Evolutionary conservation across 106 monocot species (phyloP).

Genomic region (Dendrobium officinale): DNA sequence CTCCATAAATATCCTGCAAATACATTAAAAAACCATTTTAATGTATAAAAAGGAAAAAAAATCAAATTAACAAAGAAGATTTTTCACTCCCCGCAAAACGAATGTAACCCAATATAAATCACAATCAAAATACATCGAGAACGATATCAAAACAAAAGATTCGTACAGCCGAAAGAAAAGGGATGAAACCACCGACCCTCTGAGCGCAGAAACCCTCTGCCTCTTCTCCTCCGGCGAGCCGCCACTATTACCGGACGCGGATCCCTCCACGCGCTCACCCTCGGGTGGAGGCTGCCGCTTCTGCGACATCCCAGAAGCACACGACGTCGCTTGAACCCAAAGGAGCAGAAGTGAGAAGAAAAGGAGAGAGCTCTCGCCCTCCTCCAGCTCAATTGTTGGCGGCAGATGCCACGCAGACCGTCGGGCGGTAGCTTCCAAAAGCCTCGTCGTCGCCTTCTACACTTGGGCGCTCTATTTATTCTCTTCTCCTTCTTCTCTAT

Average conservation of each 20-base stretch:
- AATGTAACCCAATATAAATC: not conserved
- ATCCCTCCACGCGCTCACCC: constrained; percentile 9
- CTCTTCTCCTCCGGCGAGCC: constrained; percentile 17
- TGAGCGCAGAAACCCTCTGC: constrained; percentile 16
- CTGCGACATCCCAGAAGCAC: constrained; percentile 24
- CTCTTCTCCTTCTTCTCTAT: not conserved
- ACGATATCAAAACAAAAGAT: not conserved
- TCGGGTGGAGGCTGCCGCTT: constrained; percentile 22
- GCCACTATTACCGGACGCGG: not conserved
- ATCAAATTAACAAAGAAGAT: not conserved
- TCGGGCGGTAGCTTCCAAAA: not conserved
- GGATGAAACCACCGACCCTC: constrained; percentile 1
- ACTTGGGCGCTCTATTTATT: not conserved
- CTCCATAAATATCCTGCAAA: constrained; percentile 21
- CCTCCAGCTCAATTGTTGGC: not conserved
- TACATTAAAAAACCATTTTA: not conserved
- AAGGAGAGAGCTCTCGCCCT: not conserved
- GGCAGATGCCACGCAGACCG: not conserved
- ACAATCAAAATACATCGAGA: not conserved
- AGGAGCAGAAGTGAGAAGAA: not conserved
- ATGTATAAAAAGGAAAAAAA: not conserved
- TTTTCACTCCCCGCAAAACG: not conserved
- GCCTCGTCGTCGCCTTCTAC: not conserved
- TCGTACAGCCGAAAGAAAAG: not conserved
- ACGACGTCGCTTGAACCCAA: not conserved